phyloP scores from a whole-genome alignment of 768 basidiomycete genomes.

The Auricularia auricula-judae region DNA sequence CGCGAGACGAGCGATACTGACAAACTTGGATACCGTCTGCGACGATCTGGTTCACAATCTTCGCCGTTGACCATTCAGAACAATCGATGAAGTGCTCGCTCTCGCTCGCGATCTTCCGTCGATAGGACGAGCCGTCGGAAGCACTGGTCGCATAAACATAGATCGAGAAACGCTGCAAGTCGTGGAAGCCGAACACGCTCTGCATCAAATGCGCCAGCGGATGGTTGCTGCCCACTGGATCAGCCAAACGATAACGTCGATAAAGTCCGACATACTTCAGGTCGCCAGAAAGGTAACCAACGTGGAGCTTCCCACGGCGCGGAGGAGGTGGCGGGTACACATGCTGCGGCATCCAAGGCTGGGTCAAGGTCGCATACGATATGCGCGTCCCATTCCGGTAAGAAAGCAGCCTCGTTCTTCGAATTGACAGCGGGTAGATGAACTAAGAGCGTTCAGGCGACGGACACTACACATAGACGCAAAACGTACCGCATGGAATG shows the following conservation, averaged over 20 bases:
- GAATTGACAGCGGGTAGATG: constrained; percentile 31
- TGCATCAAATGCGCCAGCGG: constrained; percentile 44
- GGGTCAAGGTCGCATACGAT: constrained; percentile 30
- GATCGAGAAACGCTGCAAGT: constrained; percentile 27
- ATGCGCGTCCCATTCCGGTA: constrained; percentile 37
- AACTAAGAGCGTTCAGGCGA: constrained; percentile 22
- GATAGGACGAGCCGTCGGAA: constrained; percentile 34
- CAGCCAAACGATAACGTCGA: neutral
- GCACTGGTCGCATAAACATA: constrained; percentile 38
- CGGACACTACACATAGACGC: neutral
- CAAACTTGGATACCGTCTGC: constrained; percentile 36
- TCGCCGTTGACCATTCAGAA: constrained; percentile 6
- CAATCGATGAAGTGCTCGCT: constrained; percentile 29
- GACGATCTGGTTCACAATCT: constrained; percentile 28
- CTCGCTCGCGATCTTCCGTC: constrained; percentile 30
- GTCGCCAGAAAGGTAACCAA: constrained; percentile 40
- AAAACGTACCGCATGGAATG: constrained; percentile 35
- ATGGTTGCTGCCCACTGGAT: constrained; percentile 27
- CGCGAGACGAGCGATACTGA: constrained; percentile 12
- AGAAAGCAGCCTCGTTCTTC: constrained; percentile 33
- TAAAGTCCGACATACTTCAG: constrained; percentile 17
- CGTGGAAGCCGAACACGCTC: constrained; percentile 35
- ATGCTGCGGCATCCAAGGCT: constrained; percentile 29
- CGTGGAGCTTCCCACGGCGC: constrained; percentile 26
- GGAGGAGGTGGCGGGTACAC: constrained; percentile 33